A percentile compares a stretch with the other conserved stretches of the same genome.
Conservation (phyloP, 257 asterid species). For the Orobanche coerulescens region DNA sequence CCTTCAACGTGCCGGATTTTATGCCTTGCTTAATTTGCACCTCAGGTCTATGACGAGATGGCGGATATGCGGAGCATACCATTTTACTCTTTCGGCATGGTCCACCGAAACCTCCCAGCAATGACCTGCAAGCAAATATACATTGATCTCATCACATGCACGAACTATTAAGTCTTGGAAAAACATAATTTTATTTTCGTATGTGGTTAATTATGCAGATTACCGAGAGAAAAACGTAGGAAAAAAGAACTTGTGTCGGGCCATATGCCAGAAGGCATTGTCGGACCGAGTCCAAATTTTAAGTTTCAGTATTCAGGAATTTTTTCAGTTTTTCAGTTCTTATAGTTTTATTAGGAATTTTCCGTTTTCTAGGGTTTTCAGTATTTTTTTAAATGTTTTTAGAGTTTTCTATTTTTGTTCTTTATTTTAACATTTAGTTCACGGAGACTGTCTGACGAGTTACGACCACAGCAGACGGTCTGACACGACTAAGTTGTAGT, state of each 20-base stretch:
- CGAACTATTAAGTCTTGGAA: not conserved
- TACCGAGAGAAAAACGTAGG: too few species aligned
- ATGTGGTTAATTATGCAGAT: too few species aligned
- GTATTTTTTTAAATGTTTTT: too few species aligned
- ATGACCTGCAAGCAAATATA: constrained; percentile 39
- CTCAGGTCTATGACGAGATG: constrained; percentile 81
- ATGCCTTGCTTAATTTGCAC: constrained; percentile 35
- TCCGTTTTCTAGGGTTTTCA: too few species aligned
- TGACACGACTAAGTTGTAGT: not conserved
- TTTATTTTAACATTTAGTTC: not conserved
- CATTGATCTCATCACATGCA: not conserved
- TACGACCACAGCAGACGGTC: too few species aligned
- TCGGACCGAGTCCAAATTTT: too few species aligned
- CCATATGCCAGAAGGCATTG: too few species aligned
- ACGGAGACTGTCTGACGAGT: too few species aligned
- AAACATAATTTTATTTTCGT: not conserved
- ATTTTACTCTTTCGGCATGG: constrained; percentile 83
- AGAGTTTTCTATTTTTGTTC: not conserved
- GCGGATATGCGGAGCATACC: constrained; percentile 93
- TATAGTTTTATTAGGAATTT: too few species aligned
- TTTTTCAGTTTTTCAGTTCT: too few species aligned
- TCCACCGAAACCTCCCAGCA: constrained; percentile 60
- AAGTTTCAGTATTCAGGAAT: too few species aligned
- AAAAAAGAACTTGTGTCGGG: too few species aligned
- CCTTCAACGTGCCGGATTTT: not conserved